phyloP scores from a whole-genome alignment of 2,329 filamentous ascomycete species.

The Aciculosporium take region DNA sequence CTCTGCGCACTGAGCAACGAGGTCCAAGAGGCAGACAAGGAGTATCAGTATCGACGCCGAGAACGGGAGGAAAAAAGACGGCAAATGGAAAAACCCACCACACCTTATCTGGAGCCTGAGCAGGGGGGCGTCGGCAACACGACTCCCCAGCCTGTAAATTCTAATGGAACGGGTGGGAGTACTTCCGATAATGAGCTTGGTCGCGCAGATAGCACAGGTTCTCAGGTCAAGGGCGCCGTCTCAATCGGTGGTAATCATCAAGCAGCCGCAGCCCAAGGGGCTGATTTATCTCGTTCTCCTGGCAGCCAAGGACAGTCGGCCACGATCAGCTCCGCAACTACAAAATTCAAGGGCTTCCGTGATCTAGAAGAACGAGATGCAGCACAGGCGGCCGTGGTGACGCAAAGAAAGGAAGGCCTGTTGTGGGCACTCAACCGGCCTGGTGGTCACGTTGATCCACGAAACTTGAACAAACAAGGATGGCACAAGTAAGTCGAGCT shows the following conservation, averaged over 20 bases:
- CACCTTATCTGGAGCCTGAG: constrained; percentile 57
- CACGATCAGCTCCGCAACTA: constrained; percentile 35
- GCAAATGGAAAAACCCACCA: constrained; percentile 75
- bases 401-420: constrained; percentile 79
- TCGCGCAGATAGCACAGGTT: constrained; percentile 60
- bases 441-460: constrained; percentile 87
- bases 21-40: constrained; percentile 88
- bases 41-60: constrained; percentile 89
- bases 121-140: constrained; percentile 29
- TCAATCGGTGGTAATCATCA: constrained; percentile 25
- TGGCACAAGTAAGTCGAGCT: constrained; percentile 78
- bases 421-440: constrained; percentile 89
- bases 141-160: constrained; percentile 15
- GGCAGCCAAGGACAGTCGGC: constrained; percentile 34
- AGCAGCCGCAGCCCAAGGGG: constrained; percentile 15
- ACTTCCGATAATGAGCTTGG: constrained; percentile 55
- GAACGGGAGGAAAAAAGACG: constrained; percentile 91
- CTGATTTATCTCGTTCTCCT: constrained; percentile 41
- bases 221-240: constrained; percentile 42
- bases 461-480: constrained; percentile 87
- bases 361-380: constrained; percentile 76
- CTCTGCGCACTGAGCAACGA: constrained; percentile 77
- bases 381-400: constrained; percentile 29
- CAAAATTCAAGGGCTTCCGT: constrained; percentile 78
- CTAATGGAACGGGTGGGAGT: constrained; percentile 33